A percentile compares a stretch with the other conserved stretches of the same genome.
Conservation (phyloP, 2,329 filamentous ascomycete genomes). For the Tolypocladium cylindrosporum region DNA sequence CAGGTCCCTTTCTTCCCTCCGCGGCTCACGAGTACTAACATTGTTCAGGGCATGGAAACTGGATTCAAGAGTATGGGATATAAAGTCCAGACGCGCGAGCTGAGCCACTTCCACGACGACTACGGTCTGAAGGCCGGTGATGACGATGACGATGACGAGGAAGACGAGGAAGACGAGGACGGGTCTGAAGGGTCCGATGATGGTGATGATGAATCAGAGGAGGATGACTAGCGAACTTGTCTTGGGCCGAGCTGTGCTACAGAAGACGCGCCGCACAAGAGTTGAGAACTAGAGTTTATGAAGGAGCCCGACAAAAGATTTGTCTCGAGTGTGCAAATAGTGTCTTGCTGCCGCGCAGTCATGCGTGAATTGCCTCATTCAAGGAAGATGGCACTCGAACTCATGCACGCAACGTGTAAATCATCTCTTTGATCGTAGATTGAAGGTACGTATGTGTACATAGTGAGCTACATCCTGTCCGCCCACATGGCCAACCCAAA, state of each 20-base stretch:
- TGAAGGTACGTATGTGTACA: neutral
- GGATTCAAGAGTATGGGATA: slow-evolving; percentile 70
- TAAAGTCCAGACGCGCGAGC: slow-evolving; percentile 60
- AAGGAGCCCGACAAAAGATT: neutral
- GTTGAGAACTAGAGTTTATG: neutral
- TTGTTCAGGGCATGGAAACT: slow-evolving; percentile 57
- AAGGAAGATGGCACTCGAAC: neutral
- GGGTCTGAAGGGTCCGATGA: slow-evolving; percentile 2
- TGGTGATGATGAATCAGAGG: neutral
- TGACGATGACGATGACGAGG: slow-evolving; percentile 42
- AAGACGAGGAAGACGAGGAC: slow-evolving; percentile 29
- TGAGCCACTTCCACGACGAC: slow-evolving; percentile 78
- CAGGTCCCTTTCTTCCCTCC: too few species aligned
- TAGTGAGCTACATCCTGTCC: neutral
- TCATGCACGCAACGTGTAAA: neutral
- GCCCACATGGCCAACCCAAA: neutral
- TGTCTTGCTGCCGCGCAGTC: neutral
- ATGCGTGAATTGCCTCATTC: neutral
- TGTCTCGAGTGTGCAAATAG: neutral
- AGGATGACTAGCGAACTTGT: neutral
- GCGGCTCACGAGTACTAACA: slow-evolving; percentile 4
- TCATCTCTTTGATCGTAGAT: neutral
- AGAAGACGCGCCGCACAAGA: neutral
- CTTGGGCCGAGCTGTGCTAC: neutral
- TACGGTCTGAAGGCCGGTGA: slow-evolving; percentile 70